phyloP scores from a whole-genome alignment of 306 rosid genomes.

The Acacia crassicarpa region DNA sequence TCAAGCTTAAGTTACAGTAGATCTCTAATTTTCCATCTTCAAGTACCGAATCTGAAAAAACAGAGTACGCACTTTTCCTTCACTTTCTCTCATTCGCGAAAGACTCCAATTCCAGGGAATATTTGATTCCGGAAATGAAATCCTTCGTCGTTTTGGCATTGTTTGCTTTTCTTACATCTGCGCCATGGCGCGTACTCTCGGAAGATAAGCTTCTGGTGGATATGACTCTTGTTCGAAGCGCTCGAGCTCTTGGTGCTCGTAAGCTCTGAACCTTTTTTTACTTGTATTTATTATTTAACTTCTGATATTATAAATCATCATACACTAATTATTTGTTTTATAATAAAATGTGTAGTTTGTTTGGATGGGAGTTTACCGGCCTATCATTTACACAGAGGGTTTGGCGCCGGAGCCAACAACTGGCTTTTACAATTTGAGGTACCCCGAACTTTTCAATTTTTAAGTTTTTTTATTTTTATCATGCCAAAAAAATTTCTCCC shows the following conservation, averaged over 20 bases:
- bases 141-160: constrained; percentile 29
- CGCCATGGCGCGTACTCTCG: constrained; percentile 38
- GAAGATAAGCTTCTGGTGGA: constrained; percentile 54
- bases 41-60: constrained; percentile 2
- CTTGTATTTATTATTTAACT: not conserved
- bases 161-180: constrained; percentile 31
- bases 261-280: constrained; percentile 32
- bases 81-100: not conserved
- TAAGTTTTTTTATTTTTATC: not conserved
- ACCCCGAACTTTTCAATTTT: not conserved
- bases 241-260: constrained; percentile 69
- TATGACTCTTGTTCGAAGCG: constrained; percentile 69
- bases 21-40: not conserved
- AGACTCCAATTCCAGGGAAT: constrained; percentile 22
- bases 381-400: constrained; percentile 80
- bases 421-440: constrained; percentile 98
- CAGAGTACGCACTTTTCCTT: constrained; percentile 1
- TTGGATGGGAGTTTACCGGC: constrained; percentile 98
- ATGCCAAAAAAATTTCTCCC: not conserved
- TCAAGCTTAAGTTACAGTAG: not conserved
- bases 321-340: not conserved
- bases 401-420: constrained; percentile 71
- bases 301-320: not conserved
- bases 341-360: constrained; percentile 52
- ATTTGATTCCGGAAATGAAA: constrained; percentile 24